Base-by-base conservation (phyloP, 371 early-diverging fungal species). In the Rhizopus arrhizus region DNA sequence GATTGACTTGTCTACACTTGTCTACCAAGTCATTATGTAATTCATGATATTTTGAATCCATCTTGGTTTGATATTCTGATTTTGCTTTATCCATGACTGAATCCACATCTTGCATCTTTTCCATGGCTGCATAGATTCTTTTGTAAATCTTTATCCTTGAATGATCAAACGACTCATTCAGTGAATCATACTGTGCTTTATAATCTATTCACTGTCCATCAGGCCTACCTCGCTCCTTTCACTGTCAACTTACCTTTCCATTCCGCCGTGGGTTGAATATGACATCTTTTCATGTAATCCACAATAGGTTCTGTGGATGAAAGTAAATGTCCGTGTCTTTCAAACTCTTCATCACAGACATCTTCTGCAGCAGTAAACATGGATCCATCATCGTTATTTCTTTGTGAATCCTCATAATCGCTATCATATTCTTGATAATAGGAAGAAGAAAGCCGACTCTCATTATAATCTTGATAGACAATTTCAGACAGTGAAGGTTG, bases 121-220 rank as follows among this genome's bases (percentile, higher is more conserved):
- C 53, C 38, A 77, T 58, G 3, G 66, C 65, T 5, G 42, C 10
- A 40, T 71, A 56, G 12, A 76, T 68, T 47, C 73, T 68, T 29
- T 62, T 64, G 40, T 73, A 73, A 15, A 76, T 66, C 7, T 56
- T 72, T 64, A 42, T 53, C 52, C 72, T 71, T 38, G 40, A 56
- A 31, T 45, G 43, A 13, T 64, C 56, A 57, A 69, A 74, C 5
- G 69, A 66, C 32, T 72, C 72, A 46, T 70, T 70, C 40, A 77
- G 52, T 59, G 59, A 22, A 51, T 35, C 55, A 52, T 69, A 77
- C 8, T 74, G 70, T 9, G 73, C 68, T 47, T 63, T 70, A 32
- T 64, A 73, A 12, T 69, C 72, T 69, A 60, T 40, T 15, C 22
- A 1, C 2, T 22, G 22, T 22, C 2, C 22, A 22, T 22, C 22